Conservation (phyloP, 2,329 filamentous ascomycete genomes). For the Penicillium corylophilum region DNA sequence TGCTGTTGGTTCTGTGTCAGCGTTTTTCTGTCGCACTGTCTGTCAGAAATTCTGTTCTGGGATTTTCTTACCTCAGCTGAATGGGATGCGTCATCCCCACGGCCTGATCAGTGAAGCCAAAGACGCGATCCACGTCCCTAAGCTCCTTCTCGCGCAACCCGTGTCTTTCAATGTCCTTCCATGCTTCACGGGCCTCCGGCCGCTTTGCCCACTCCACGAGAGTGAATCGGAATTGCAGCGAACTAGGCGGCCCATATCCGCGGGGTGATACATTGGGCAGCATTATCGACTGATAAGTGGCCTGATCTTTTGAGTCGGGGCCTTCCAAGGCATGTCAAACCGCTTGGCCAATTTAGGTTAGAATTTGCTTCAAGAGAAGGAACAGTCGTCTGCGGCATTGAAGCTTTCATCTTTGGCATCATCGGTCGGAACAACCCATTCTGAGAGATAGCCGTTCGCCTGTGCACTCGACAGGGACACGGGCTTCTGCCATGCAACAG, state of each 20-base stretch:
- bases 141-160: constrained; percentile 43
- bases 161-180: constrained; percentile 47
- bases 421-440: constrained; percentile 51
- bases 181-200: constrained; percentile 45
- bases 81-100: constrained; percentile 32
- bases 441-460: constrained; percentile 51
- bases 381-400: constrained; percentile 49
- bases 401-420: constrained; percentile 48
- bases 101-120: constrained; percentile 48
- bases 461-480: constrained; percentile 45
- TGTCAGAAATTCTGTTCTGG: neutral
- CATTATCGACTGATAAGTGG: constrained; percentile 22
- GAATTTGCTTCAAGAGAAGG: constrained; percentile 50
- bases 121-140: constrained; percentile 47
- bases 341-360: constrained; percentile 49
- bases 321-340: constrained; percentile 43
- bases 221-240: constrained; percentile 41
- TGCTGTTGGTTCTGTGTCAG: constrained; percentile 19
- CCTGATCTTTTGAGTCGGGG: constrained; percentile 26
- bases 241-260: constrained; percentile 47
- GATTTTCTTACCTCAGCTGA: constrained; percentile 29
- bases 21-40: neutral
- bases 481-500: constrained; percentile 46
- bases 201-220: constrained; percentile 49
- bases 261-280: constrained; percentile 26